Evolutionary conservation across 768 basidiomycete genomes (phyloP).

Genomic region (Trichaptum fuscoviolaceum): DNA sequence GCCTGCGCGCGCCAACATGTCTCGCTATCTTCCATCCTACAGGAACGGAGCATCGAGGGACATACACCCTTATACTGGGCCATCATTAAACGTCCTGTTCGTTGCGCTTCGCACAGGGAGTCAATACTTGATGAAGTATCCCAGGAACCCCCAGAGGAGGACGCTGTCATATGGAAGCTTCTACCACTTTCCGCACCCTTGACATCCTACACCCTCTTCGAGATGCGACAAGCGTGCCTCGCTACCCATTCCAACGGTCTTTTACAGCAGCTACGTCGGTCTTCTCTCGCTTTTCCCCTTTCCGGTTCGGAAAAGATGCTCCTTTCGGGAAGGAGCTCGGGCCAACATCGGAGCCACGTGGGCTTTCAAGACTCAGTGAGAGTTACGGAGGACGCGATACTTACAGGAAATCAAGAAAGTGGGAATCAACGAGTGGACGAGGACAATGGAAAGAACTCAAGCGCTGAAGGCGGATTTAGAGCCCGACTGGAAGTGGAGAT

Average conservation of each 20-base stretch:
- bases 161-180: slow-evolving; percentile 41
- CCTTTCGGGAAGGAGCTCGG: slow-evolving; percentile 13
- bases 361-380: slow-evolving; percentile 48
- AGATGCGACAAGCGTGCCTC: slow-evolving; percentile 64
- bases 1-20: slow-evolving; percentile 48
- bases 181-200: slow-evolving; percentile 48
- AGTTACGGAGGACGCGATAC: slow-evolving; percentile 41
- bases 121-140: slow-evolving; percentile 5
- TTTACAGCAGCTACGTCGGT: slow-evolving; percentile 53
- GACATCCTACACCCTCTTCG: slow-evolving; percentile 40
- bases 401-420: neutral
- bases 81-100: slow-evolving; percentile 49
- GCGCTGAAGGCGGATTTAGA: slow-evolving; percentile 49
- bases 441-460: slow-evolving; percentile 10
- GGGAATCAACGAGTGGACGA: slow-evolving; percentile 8
- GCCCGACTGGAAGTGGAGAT: slow-evolving; percentile 26
- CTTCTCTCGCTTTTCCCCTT: slow-evolving; percentile 45
- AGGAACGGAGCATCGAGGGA: slow-evolving; percentile 57
- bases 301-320: slow-evolving; percentile 47
- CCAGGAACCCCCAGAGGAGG: neutral
- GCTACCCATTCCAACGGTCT: slow-evolving; percentile 54
- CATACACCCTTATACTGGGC: slow-evolving; percentile 73
- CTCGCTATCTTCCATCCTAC: slow-evolving; percentile 49
- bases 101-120: neutral
- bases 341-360: neutral